Evolutionary conservation across 169 alveolate genomes (phyloP).

Genomic region (Plasmodium vivax): DNA sequence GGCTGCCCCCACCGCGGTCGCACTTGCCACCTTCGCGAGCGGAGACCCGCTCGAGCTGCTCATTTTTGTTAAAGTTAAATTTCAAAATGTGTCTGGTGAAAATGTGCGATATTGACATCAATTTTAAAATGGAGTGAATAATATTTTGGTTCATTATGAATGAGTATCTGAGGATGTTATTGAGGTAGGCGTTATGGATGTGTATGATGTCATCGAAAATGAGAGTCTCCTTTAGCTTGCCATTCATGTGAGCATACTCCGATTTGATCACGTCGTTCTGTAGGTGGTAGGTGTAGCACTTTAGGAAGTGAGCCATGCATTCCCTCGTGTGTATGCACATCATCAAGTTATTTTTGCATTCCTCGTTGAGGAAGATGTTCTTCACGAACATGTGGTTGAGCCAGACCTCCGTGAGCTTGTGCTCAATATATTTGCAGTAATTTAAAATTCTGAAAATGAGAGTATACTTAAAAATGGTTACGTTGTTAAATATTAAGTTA

Average conservation of each 20-base stretch:
- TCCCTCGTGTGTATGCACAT: conserved; percentile 78
- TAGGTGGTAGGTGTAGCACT: conserved; percentile 70
- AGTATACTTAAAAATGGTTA: conserved; percentile 77
- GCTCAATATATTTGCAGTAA: conserved; percentile 79
- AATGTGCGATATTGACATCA: conserved; percentile 75
- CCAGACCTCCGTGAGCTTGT: conserved; percentile 77
- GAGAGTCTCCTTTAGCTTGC: conserved; percentile 39
- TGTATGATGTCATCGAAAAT: conserved; percentile 69
- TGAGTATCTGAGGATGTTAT: conserved; percentile 65
- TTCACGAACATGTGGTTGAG: conserved; percentile 78
- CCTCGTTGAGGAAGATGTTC: conserved; percentile 76
- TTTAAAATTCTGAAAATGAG: conserved; percentile 73
- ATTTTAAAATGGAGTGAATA: conserved; percentile 54
- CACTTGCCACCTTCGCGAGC: neutral
- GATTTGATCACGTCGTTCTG: conserved; percentile 78
- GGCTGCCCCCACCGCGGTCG: neutral
- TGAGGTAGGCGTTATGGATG: conserved; percentile 76
- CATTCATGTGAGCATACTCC: conserved; percentile 64
- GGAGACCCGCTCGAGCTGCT: conserved; percentile 18
- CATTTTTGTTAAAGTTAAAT: conserved; percentile 69
- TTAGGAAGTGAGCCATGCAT: conserved; percentile 78
- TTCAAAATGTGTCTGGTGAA: conserved; percentile 78
- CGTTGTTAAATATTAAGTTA: conserved; percentile 74
- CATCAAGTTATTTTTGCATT: conserved; percentile 77
- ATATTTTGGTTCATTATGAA: conserved; percentile 73